Base-by-base conservation (phyloP, 2,329 filamentous ascomycete species). In the Rutstroemia sp. region DNA sequence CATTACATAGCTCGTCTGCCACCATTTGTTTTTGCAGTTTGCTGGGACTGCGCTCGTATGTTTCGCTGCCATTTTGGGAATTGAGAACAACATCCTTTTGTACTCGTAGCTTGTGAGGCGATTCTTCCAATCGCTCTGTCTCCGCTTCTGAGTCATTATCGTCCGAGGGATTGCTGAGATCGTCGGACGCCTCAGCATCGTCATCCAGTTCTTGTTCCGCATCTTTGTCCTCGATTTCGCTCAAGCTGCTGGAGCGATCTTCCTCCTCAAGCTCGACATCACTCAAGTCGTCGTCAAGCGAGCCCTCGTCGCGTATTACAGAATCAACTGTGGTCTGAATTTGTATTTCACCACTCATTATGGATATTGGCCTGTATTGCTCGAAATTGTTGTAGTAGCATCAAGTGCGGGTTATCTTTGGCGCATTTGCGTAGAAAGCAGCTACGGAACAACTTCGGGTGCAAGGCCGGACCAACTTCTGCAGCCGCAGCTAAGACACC, bases 121-220 rank as follows among this genome's bases (percentile, higher is more conserved):
- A 95, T 67, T 88, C 85, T 68, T 94, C 94, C 58, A 99, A 79
- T 58, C 94, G 86, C 73, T 96, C 92, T 1, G 92, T 97, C 73
- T 96, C 92, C 37, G 92, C 92, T 72, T 97, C 92, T 3, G 92
- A 87, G 65, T 88, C 84, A 55, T 80, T 78, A 52, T 85, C 81
- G 70, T 82, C 82, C 38, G 64, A 64, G 63, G 72, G 54, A 67
- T 73, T 57, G 69, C 72, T 66, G 30, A 65, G 58, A 5, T 65
- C 63, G 27, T 69, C 64, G 14, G 64, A 65, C 19, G 68, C 73
- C 58, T 67, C 70, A 60, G 75, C 80, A 53, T 87, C 75, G 12
- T 73, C 73, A 3, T 73, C 73, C 61, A 88, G 83, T 51, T 89
- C 86, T 47, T 77, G 80, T 45, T 77, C 80, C 60, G 89, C 85